These are phyloP conservation scores for Skeletonema tropicum DNA, from an alignment of 108 stramenopile species.

Conservation along the genomic window DNA sequence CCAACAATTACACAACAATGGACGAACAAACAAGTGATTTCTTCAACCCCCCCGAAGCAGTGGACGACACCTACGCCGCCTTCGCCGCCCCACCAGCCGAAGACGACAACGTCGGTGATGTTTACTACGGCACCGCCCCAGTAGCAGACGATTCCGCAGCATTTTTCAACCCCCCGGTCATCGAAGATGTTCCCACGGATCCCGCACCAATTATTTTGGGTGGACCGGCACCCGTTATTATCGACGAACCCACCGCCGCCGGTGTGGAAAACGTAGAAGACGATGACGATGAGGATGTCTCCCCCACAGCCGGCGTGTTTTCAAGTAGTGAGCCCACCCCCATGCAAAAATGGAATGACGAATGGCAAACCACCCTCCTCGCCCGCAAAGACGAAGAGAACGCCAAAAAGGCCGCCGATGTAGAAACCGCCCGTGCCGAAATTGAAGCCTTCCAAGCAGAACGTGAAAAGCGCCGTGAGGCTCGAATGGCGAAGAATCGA, in stretches of 20 bases:
- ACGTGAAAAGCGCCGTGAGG: slow-evolving; percentile 71
- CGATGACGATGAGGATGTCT: slow-evolving; percentile 27
- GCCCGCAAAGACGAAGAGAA: slow-evolving; percentile 86
- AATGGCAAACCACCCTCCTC: slow-evolving; percentile 78
- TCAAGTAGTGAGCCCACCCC: slow-evolving; percentile 45
- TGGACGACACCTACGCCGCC: slow-evolving; percentile 30
- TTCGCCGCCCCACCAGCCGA: slow-evolving; percentile 35
- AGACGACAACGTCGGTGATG: slow-evolving; percentile 36
- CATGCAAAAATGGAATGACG: slow-evolving; percentile 86
- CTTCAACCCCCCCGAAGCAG: slow-evolving; percentile 14
- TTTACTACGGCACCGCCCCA: slow-evolving; percentile 20
- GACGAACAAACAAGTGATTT: slow-evolving; percentile 36
- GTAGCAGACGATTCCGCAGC: slow-evolving; percentile 35
- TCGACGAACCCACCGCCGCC: slow-evolving; percentile 6
- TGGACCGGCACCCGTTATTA: slow-evolving; percentile 7
- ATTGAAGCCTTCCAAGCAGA: slow-evolving; percentile 72
- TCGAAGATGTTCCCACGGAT: neutral
- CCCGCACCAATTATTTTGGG: slow-evolving; percentile 29
- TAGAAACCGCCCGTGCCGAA: slow-evolving; percentile 63
- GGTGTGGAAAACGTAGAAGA: slow-evolving; percentile 36
- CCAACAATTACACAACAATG: neutral
- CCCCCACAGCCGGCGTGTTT: slow-evolving; percentile 5
- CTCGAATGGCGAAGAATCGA: slow-evolving; percentile 83
- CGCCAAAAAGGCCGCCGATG: slow-evolving; percentile 67
- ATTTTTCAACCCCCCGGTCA: slow-evolving; percentile 41